Evolutionary conservation across 805 yeast species (phyloP), one percentile per base, ranked within the genome.

Genomic region (Lachancea quebecensis): DNA sequence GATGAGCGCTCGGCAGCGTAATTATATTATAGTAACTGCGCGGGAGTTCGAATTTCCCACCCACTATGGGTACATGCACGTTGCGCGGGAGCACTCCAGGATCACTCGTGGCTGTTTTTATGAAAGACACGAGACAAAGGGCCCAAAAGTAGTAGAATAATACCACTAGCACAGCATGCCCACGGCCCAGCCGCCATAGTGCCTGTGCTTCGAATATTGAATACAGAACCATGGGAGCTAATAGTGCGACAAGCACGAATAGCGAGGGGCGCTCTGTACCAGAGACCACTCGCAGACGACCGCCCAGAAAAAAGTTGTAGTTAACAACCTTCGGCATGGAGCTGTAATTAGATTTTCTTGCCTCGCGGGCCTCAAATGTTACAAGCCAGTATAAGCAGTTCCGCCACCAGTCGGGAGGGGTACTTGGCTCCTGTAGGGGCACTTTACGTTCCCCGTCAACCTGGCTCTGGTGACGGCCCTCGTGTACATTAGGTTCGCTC

Each of bases 41-140:
- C 0, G 91, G 90, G 2, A 73, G 48, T 18, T 50, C 47, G 28
- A 56, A 54, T 7, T 69, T 53, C 33, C 67, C 65, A 39, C 64
- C 72, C 0, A 54, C 35, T 25, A 52, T 54, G 1, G 75, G 74
- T 29, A 79, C 18, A 54, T 86, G 93, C 4, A 82, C 60, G 60
- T 83, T 82, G 48, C 80, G 65, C 0, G 95, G 90, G 10, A 83
- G 55, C 1, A 73, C 61, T 0, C 95, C 95, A 0, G 95, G 86
- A 53, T 86, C 95, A 10, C 74, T 61, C 2, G 77, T 66, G 0
- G 84, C 71, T 0, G 83, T 81, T 45, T 64, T 71, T 7, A 81
- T 45, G 48, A 79, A 78, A 42, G 78, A 73, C 2, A 60, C 39
- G 1, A 77, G n/a, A 1, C 77, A 58, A 35, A 78, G 55, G 4